These are phyloP conservation scores for Phoma sp. DNA, from an alignment of 2,329 filamentous ascomycete genomes.

Conservation along the genomic window DNA sequence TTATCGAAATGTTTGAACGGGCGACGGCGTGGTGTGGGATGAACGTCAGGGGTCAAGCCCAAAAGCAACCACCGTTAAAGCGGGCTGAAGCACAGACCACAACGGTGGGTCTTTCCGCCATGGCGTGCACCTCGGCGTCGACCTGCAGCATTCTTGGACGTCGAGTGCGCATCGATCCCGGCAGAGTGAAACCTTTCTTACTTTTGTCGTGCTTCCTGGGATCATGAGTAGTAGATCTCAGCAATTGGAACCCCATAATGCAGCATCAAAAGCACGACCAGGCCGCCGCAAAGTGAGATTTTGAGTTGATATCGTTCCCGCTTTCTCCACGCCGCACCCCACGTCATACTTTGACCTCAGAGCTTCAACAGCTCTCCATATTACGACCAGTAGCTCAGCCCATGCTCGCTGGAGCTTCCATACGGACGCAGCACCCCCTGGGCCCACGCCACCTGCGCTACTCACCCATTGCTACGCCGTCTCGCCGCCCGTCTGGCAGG, in stretches of 20 bases:
- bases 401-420: not conserved
- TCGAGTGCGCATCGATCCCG: constrained; percentile 7
- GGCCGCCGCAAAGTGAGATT: constrained; percentile 5
- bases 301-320: constrained; percentile 9
- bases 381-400: not conserved
- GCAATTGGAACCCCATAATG: constrained; percentile 7
- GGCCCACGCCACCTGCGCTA: not conserved
- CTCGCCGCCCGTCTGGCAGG: constrained; percentile 2
- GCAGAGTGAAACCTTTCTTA: constrained; percentile 13
- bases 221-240: constrained; percentile 10
- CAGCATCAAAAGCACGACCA: constrained; percentile 14
- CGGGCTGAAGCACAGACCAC: constrained; percentile 3
- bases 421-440: not conserved
- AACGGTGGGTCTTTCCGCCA: constrained; percentile 13
- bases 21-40: constrained; percentile 12
- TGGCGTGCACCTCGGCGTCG: constrained; percentile 15
- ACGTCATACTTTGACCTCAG: constrained; percentile 12
- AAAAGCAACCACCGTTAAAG: constrained; percentile 14
- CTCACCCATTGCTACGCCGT: not conserved
- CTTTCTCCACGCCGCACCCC: constrained; percentile 19
- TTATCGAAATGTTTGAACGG: not conserved
- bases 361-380: constrained; percentile 3
- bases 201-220: constrained; percentile 11
- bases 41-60: constrained; percentile 9
- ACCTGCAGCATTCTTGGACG: constrained; percentile 7